Evolutionary conservation across 2,329 filamentous ascomycete species (phyloP).

Genomic region (Scytalidium lignicola): DNA sequence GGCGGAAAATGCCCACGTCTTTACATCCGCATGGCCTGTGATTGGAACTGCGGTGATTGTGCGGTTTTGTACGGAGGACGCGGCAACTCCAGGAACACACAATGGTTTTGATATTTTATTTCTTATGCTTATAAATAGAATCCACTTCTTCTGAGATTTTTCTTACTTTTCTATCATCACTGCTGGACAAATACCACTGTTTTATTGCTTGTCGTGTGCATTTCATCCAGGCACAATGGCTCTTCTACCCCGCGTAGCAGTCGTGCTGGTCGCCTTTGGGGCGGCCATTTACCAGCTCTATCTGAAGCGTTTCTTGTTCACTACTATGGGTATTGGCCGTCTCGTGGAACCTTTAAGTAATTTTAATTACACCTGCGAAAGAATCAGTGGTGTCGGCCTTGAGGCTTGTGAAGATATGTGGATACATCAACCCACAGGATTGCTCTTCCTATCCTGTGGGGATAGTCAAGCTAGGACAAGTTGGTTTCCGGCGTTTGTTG

Average conservation of each 20-base stretch:
- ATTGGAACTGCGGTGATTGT: no score
- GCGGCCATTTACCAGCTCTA: constrained; percentile 28
- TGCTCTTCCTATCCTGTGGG: constrained; percentile 25
- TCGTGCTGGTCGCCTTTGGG: constrained; percentile 14
- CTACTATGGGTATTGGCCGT: constrained; percentile 26
- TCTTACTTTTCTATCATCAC: no score
- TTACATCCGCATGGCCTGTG: no score
- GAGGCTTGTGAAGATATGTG: constrained; percentile 27
- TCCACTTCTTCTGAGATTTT: no score
- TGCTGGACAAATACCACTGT: no score
- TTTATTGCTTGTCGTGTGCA: no score
- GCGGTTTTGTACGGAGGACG: no score
- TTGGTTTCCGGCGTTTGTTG: constrained; percentile 25
- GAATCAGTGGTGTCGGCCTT: constrained; percentile 17
- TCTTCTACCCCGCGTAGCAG: constrained; percentile 2
- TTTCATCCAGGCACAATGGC: not conserved
- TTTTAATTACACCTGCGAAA: constrained; percentile 26
- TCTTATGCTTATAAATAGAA: no score
- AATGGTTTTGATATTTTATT: no score
- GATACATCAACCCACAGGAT: constrained; percentile 22
- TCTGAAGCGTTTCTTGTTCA: constrained; percentile 24
- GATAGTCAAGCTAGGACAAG: constrained; percentile 13
- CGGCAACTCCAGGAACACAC: no score
- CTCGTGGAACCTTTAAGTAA: constrained; percentile 25
- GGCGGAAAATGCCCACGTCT: no score